Base-by-base conservation (phyloP, 371 early-diverging fungal genomes). In the Lichtheimia hyalospora region DNA sequence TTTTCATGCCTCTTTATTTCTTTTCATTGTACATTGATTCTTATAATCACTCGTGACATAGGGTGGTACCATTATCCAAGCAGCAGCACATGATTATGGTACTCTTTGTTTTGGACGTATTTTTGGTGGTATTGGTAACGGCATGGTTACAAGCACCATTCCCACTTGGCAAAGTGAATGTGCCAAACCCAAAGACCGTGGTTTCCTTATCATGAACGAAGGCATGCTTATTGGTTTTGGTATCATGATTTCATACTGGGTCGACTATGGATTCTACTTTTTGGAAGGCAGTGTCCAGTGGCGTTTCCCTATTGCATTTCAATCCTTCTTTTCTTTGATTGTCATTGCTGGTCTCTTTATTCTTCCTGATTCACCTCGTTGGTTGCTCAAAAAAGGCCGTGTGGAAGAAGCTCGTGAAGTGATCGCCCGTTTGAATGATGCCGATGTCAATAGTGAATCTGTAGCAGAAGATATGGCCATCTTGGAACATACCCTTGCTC, bases 291-390 rank as follows among this genome's bases (percentile, higher is more conserved):
- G 66, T 14, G 49, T 82, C 55, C 70, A 70, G 3, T 84, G 83
- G 83, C 72, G 77, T 27, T 69, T 84, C 60, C 83, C 84, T 18
- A 63, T 81, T 28, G 76, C 75, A 25, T 70, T 80, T 59, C 85
- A 83, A 62, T 64, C 62, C 50, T 23, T 80, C 46, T 82, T 80
- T 58, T 77, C 79, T 7, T 61, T 75, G 25, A 50, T 81, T 28
- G 71, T 85, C 40, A 58, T 75, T 46, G 42, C 62, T 46, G 83
- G 75, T 52, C 60, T 70, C 16, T 70, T 75, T 24, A 52, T 83
- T 50, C 70, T 85, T 12, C 85, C 85, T 16, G 83, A 81, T 51
- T 73, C 85, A 5, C 84, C 85, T 39, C 82, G 85, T 66, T 85
- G 85, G 85, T 58, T 85, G 13, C 58, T 79, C 46, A 66, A 74